Evolutionary conservation across 139 green algal genomes (phyloP), one percentile per base, ranked within the genome.

Genomic region (Mychonastes homosphaera): DNA sequence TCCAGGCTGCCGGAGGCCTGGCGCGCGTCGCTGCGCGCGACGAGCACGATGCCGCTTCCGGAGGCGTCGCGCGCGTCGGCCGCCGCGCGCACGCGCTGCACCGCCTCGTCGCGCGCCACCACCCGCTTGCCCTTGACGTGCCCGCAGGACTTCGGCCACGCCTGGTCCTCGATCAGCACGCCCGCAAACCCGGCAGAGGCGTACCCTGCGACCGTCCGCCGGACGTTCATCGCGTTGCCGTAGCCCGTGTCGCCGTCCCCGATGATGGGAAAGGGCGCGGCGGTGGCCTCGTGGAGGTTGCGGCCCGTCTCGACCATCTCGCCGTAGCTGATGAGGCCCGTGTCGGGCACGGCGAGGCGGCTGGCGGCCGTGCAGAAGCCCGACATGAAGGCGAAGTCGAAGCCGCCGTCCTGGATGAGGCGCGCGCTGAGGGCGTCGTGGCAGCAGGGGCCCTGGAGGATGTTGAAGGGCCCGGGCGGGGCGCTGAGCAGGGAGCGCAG

Each of bases 171-270:
- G 29, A 97, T 92, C 18, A 97, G 76, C 16, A 97, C 88, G 51
- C 89, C 70, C 46, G 86, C 86, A 55, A 82, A 78, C 6, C 75
- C 75, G 7, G 75, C 75, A 41, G 58, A 34, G n/a, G 86, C 83
- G 70, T 94, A 98, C 12, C 85, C 86, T 1, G 52, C 43, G 33
- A 98, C 87, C 1, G 91, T 97, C 16, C 89, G 63, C 72, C 94
- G 91, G 10, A 95, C 90, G 56, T 96, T 97, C 44, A 97, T 72
- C 0, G 90, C 85, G 53, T 97, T 97, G 55, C 91, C 91, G 61
- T 96, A 96, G 56, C 72, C 84, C 1, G 84, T 95, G 76, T 98
- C 91, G n/a, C 79, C 91, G 61, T 98, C 91, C 9, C 83, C 91
- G 56, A 97, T 95, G 68, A 98, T 73, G 55, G 91, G 81, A 62